Evolutionary conservation across 768 basidiomycete species (phyloP).

Genomic region (Termitomyces sp.): DNA sequence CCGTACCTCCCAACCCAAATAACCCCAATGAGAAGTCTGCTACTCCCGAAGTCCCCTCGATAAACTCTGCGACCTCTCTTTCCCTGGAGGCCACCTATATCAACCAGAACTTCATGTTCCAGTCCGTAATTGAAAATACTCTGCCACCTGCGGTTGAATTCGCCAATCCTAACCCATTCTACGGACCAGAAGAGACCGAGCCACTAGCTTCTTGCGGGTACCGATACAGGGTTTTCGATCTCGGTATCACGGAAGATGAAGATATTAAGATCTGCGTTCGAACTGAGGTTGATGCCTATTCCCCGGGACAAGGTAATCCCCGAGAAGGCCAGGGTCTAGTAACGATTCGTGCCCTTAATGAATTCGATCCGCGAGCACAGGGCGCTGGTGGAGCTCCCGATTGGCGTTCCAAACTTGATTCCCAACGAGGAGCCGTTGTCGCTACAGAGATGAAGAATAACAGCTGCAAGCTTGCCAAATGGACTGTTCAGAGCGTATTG

Average conservation of each 20-base stretch:
- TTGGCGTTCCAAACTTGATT: slow-evolving; percentile 96
- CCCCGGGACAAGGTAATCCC: slow-evolving; percentile 54
- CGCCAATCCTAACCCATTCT: slow-evolving; percentile 91
- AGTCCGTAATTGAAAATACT: slow-evolving; percentile 74
- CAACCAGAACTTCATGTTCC: slow-evolving; percentile 98
- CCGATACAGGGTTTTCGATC: slow-evolving; percentile 92
- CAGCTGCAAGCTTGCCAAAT: slow-evolving; percentile 93
- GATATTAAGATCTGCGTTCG: slow-evolving; percentile 87
- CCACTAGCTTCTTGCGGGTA: slow-evolving; percentile 96
- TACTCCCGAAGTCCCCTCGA: slow-evolving; percentile 66
- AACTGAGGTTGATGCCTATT: slow-evolving; percentile 93
- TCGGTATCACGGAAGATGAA: slow-evolving; percentile 87
- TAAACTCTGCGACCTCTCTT: slow-evolving; percentile 90
- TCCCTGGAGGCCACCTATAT: slow-evolving; percentile 98
- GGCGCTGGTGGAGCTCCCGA: slow-evolving; percentile 97
- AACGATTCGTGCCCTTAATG: slow-evolving; percentile 93
- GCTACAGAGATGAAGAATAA: slow-evolving; percentile 99
- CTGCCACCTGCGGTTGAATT: slow-evolving; percentile 67
- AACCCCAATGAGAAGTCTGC: slow-evolving; percentile 63
- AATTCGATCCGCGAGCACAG: slow-evolving; percentile 87
- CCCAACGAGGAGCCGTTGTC: slow-evolving; percentile 94
- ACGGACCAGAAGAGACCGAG: slow-evolving; percentile 87
- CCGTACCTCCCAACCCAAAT: slow-evolving; percentile 70
- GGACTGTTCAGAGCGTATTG: slow-evolving; percentile 92
- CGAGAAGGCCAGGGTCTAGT: slow-evolving; percentile 71